phyloP scores from a whole-genome alignment of 768 basidiomycete species.

The Chalciporus piperatus region DNA sequence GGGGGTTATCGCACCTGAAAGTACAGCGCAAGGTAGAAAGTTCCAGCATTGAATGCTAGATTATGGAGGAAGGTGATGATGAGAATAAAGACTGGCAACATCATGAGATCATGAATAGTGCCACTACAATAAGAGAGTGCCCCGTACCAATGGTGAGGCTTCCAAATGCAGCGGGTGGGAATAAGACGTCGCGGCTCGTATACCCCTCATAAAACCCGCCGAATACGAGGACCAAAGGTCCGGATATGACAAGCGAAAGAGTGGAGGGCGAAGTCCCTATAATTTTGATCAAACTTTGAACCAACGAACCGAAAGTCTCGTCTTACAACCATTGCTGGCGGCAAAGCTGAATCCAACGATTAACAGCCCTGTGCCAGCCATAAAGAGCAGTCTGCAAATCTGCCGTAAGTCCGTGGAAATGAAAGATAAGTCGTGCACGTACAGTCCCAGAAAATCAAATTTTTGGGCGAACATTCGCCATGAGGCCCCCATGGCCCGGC shows the following conservation, averaged over 20 bases:
- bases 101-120: conserved; percentile 7
- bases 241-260: conserved; percentile 55
- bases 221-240: conserved; percentile 49
- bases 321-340: conserved; percentile 64
- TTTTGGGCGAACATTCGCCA: conserved; percentile 51
- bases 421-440: conserved; percentile 32
- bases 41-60: conserved; percentile 79
- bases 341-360: conserved; percentile 82
- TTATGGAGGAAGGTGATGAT: conserved; percentile 77
- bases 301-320: neutral
- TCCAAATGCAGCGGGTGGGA: conserved; percentile 62
- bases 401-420: conserved; percentile 19
- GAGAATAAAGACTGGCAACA: conserved; percentile 56
- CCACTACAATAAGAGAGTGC: neutral
- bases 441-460: conserved; percentile 83
- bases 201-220: conserved; percentile 68
- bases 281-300: conserved; percentile 14
- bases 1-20: conserved; percentile 57
- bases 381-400: conserved; percentile 60
- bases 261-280: conserved; percentile 66
- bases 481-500: conserved; percentile 45
- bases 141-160: conserved; percentile 57
- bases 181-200: conserved; percentile 68
- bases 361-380: conserved; percentile 69
- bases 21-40: conserved; percentile 81